A percentile compares a stretch with the other conserved stretches of the same genome.
These are phyloP conservation scores for Astrephomene gubernaculifera DNA, from an alignment of 139 green algal genomes.

Conservation along the genomic window DNA sequence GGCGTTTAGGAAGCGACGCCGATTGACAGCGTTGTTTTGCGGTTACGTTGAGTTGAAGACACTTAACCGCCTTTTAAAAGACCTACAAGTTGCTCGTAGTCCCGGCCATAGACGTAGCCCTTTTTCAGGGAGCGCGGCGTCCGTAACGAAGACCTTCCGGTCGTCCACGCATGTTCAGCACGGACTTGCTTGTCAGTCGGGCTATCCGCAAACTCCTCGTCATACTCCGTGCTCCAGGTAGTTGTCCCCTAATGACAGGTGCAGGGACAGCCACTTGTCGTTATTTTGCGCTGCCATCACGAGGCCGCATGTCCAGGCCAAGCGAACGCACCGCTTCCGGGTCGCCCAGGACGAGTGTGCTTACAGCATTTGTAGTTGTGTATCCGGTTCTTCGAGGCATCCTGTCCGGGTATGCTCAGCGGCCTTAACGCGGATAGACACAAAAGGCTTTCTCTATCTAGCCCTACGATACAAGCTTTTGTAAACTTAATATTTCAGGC, in stretches of 20 bases:
- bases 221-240: conserved; percentile 32
- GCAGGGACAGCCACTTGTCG: neutral
- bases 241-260: conserved; percentile 13
- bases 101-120: conserved; percentile 28
- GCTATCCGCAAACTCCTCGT: neutral
- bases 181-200: neutral
- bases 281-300: neutral
- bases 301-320: neutral
- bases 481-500: too few species aligned
- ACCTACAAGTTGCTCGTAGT: conserved; percentile 40
- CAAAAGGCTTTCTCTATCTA: neutral
- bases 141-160: neutral
- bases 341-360: neutral
- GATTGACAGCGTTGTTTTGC: neutral
- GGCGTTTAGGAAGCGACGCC: neutral
- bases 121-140: conserved; percentile 40
- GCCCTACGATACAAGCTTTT: neutral
- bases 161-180: neutral
- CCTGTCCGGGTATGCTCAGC: neutral
- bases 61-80: neutral
- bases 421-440: neutral
- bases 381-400: conserved; percentile 26
- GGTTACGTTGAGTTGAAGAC: neutral
- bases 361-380: neutral
- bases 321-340: conserved; percentile 7